Conservation (phyloP, 768 basidiomycete species). For the Phaeotremella skinneri region DNA sequence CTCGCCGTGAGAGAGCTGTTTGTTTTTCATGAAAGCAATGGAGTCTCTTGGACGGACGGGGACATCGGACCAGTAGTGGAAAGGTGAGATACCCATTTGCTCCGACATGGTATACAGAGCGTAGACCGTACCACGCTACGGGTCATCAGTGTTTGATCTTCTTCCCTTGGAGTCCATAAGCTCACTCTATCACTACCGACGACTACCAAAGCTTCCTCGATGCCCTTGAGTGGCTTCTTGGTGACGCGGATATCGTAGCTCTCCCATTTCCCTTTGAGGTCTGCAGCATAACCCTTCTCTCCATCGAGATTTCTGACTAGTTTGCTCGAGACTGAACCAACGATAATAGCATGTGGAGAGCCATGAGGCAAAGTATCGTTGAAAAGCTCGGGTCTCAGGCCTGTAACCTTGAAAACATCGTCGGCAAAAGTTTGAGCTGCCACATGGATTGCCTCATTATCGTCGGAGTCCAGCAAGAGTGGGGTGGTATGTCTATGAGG, state of each 20-base stretch:
- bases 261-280: constrained; percentile 67
- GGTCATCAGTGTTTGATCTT: neutral
- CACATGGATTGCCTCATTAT: constrained; percentile 37
- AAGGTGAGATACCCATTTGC: constrained; percentile 61
- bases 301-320: constrained; percentile 59
- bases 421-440: constrained; percentile 62
- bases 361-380: constrained; percentile 57
- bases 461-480: constrained; percentile 30
- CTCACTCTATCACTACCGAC: constrained; percentile 61
- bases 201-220: constrained; percentile 65
- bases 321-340: constrained; percentile 66
- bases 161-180: constrained; percentile 11
- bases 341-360: constrained; percentile 56
- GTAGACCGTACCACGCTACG: constrained; percentile 64
- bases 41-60: constrained; percentile 58
- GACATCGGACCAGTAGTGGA: constrained; percentile 74
- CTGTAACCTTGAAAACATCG: constrained; percentile 65
- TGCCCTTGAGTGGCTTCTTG: constrained; percentile 60
- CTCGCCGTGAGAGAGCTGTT: constrained; percentile 57
- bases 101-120: constrained; percentile 68
- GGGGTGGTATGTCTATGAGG: constrained; percentile 4
- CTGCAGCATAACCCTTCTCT: constrained; percentile 60
- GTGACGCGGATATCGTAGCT: constrained; percentile 60
- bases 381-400: constrained; percentile 56
- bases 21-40: constrained; percentile 53